These are phyloP conservation scores for Saturnispora sekii DNA, from an alignment of 805 yeast species.

Conservation along the genomic window DNA sequence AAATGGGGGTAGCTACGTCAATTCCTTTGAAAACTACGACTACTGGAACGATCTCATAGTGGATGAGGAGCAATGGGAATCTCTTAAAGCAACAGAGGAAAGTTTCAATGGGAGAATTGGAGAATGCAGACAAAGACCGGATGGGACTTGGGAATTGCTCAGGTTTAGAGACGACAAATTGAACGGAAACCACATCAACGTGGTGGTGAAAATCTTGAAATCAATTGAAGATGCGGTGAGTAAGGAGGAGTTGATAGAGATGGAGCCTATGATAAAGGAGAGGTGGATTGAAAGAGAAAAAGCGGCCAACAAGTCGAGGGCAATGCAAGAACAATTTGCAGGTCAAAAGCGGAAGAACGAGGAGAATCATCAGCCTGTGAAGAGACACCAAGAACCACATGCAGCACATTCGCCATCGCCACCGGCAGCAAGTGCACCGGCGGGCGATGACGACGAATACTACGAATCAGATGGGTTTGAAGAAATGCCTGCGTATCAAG, in stretches of 20 bases:
- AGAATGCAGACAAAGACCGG: slow-evolving; percentile 65
- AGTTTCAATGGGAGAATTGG: slow-evolving; percentile 85
- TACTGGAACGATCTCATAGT: slow-evolving; percentile 58
- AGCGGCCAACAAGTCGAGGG: slow-evolving; percentile 19
- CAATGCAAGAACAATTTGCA: slow-evolving; percentile 15
- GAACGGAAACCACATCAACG: slow-evolving; percentile 75
- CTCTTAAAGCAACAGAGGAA: slow-evolving; percentile 55
- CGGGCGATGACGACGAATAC: slow-evolving; percentile 12
- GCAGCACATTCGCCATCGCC: background rate
- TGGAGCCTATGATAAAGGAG: slow-evolving; percentile 45
- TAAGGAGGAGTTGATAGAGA: slow-evolving; percentile 59
- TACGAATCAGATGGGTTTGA: slow-evolving; percentile 31
- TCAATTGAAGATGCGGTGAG: slow-evolving; percentile 83
- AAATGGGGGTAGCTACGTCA: slow-evolving; percentile 26
- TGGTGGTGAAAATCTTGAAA: slow-evolving; percentile 72
- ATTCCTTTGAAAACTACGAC: slow-evolving; percentile 38
- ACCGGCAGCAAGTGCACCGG: background rate
- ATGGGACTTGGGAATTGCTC: slow-evolving; percentile 70
- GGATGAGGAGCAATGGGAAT: slow-evolving; percentile 71
- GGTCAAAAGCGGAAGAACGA: slow-evolving; percentile 7
- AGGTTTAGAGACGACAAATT: slow-evolving; percentile 90
- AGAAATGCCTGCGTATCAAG: slow-evolving; percentile 22
- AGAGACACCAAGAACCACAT: background rate
- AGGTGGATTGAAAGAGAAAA: slow-evolving; percentile 54
- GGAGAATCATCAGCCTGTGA: background rate